These are phyloP conservation scores for Eucalyptus melliodora DNA, from an alignment of 345 rosid species.

Conservation along the genomic window DNA sequence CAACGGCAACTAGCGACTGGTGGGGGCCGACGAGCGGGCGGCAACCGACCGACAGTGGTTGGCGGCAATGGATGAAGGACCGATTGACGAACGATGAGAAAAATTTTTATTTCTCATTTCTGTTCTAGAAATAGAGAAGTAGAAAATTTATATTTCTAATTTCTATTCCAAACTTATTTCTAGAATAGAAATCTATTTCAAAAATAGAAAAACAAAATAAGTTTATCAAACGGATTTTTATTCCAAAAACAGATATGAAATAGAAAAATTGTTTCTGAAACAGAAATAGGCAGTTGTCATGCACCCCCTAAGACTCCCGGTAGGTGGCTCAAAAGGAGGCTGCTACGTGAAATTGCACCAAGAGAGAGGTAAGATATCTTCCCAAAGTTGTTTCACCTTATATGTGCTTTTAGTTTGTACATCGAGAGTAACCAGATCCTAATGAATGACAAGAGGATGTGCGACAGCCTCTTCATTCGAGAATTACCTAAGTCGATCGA, in stretches of 20 bases:
- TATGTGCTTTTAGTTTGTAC: not conserved
- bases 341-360: not conserved
- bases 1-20: no score
- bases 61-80: fast-evolving
- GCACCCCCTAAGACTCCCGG: fast-evolving
- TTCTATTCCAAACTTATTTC: no score
- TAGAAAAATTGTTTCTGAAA: no score
- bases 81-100: fast-evolving
- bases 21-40: fast-evolving
- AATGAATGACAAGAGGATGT: not conserved
- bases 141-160: no score
- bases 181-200: fast-evolving
- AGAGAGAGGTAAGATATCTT: not conserved
- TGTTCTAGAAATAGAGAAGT: no score
- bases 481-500: not conserved
- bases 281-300: no score
- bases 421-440: not conserved
- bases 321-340: not conserved
- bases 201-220: no score
- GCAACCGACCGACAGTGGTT: fast-evolving
- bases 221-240: no score
- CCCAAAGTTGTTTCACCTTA: not conserved
- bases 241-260: no score
- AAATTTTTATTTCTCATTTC: no score
- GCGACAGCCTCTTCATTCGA: not conserved